These are phyloP conservation scores for Datisca glomerata DNA, from an alignment of 306 rosid species.

Conservation along the genomic window DNA sequence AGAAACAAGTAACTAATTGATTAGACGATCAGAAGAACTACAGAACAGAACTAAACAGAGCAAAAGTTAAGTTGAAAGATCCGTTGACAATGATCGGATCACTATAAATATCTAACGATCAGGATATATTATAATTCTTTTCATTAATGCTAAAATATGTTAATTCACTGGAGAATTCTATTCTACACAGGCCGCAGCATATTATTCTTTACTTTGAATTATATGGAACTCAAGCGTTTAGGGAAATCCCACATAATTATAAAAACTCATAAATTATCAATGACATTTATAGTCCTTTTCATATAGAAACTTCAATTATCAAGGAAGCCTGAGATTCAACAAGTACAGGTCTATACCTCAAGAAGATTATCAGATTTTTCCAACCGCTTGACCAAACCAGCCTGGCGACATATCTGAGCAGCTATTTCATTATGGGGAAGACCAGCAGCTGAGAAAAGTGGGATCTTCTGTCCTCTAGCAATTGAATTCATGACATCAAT, in stretches of 20 bases:
- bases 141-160: too few relatives aligned
- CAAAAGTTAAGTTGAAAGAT: too few relatives aligned
- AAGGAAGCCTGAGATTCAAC: neutral
- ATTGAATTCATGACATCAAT: conserved; percentile 96
- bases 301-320: neutral
- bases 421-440: conserved; percentile 96
- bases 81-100: too few relatives aligned
- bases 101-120: too few relatives aligned
- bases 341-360: conserved; percentile 34
- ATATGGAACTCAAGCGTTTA: too few relatives aligned
- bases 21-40: too few relatives aligned
- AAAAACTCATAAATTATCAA: neutral
- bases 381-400: conserved; percentile 89
- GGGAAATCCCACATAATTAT: neutral
- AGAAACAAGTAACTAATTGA: too few relatives aligned
- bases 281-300: neutral
- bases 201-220: too few relatives aligned
- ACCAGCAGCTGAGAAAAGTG: conserved; percentile 95
- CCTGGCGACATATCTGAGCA: conserved; percentile 97
- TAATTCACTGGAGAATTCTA: too few relatives aligned
- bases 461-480: conserved; percentile 96
- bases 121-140: too few relatives aligned
- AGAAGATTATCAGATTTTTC: conserved; percentile 80
- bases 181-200: too few relatives aligned
- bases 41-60: too few relatives aligned